A percentile compares a stretch with the other conserved stretches of the same genome.
phyloP scores from a whole-genome alignment of 2,329 filamentous ascomycete genomes.

The Aulographum hederae region DNA sequence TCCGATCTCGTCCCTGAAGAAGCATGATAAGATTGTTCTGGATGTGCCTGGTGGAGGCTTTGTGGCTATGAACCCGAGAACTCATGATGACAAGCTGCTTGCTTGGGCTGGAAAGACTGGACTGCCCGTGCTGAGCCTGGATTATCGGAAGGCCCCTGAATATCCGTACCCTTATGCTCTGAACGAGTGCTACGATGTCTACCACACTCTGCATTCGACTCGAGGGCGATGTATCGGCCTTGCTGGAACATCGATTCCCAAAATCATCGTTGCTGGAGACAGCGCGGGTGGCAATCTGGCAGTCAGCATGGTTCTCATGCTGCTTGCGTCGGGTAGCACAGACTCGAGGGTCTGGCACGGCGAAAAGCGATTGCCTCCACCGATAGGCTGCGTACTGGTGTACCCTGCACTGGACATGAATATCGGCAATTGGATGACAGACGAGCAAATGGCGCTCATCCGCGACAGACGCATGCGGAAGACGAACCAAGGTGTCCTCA shows the following conservation, averaged over 20 bases:
- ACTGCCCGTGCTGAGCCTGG: conserved; percentile 73
- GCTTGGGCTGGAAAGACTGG: conserved; percentile 82
- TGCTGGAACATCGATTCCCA: conserved; percentile 45
- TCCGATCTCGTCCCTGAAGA: conserved; percentile 55
- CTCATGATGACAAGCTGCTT: conserved; percentile 84
- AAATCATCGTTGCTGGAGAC: conserved; percentile 58
- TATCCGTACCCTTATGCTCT: conserved; percentile 71
- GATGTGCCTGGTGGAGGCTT: conserved; percentile 92
- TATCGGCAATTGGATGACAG: conserved; percentile 97
- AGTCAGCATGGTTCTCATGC: conserved; percentile 69
- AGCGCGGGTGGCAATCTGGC: conserved; percentile 71
- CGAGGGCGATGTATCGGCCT: conserved; percentile 61
- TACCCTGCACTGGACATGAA: conserved; percentile 94
- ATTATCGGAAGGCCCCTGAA: conserved; percentile 79
- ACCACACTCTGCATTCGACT: conserved; percentile 53
- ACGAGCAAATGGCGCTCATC: conserved; percentile 91
- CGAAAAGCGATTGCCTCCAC: conserved; percentile 46
- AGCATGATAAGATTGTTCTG: conserved; percentile 61
- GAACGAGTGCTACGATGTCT: conserved; percentile 78
- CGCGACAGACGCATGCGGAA: conserved; percentile 62
- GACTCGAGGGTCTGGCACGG: conserved; percentile 36
- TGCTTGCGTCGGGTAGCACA: conserved; percentile 54
- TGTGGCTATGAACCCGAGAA: conserved; percentile 90
- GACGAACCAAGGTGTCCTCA: conserved; percentile 60
- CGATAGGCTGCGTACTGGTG: conserved; percentile 66